Evolutionary conservation across 2,329 filamentous ascomycete genomes (phyloP).

Genomic region (Colletotrichum musae): DNA sequence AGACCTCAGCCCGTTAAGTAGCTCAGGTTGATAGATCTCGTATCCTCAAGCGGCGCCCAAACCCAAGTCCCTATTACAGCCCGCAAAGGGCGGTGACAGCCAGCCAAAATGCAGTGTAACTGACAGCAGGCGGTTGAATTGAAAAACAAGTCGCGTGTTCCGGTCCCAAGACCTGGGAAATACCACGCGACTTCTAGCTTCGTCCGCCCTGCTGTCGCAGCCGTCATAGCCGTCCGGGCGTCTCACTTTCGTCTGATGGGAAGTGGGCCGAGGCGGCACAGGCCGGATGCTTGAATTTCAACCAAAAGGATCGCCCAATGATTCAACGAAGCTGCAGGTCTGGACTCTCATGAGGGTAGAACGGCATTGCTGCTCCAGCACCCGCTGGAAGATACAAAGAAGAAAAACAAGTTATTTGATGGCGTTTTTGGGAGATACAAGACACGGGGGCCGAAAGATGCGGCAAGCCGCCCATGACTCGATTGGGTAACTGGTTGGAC

Average conservation of each 20-base stretch:
- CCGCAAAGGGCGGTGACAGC: neutral
- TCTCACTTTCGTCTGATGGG: constrained; percentile 9
- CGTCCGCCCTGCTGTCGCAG: constrained; percentile 6
- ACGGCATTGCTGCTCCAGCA: neutral
- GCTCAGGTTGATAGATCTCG: no score
- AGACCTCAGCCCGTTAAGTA: no score
- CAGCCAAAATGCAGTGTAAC: neutral
- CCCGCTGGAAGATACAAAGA: neutral
- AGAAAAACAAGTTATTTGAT: constrained; percentile 20
- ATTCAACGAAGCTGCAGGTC: no score
- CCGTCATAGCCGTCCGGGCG: constrained; percentile 13
- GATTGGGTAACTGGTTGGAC: constrained; percentile 5
- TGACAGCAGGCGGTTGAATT: neutral
- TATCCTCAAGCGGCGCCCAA: no score
- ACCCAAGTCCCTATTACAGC: no score
- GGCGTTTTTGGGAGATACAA: neutral
- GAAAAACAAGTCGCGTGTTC: constrained; percentile 9
- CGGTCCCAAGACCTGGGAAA: neutral
- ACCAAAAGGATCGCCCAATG: no score
- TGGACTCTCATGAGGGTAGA: no score
- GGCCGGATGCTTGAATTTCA: no score
- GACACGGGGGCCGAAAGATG: neutral
- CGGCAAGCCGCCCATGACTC: constrained; percentile 1
- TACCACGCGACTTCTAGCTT: constrained; percentile 10
- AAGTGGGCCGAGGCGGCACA: neutral